Conservation (phyloP, 2,329 filamentous ascomycete species). For the Dryadomyces quercivorus region DNA sequence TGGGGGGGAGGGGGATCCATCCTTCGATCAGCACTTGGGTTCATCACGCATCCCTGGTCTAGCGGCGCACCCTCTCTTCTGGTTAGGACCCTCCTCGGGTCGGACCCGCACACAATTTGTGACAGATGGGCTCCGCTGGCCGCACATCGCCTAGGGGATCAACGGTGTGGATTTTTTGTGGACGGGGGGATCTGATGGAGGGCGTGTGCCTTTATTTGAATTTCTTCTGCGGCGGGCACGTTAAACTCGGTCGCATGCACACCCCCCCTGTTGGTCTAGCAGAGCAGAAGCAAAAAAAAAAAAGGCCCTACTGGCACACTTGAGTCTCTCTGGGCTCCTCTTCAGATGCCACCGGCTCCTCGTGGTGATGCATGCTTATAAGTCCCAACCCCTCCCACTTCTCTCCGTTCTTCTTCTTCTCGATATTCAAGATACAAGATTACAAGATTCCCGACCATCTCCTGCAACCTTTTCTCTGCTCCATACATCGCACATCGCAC, state of each 20-base stretch:
- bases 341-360: conserved; percentile 13
- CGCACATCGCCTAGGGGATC: conserved; percentile 32
- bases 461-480: no score
- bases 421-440: background rate
- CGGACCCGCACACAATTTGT: conserved; percentile 42
- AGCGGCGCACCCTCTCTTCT: conserved; percentile 3
- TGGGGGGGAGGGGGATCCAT: background rate
- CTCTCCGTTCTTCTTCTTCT: conserved; percentile 10
- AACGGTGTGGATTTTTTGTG: conserved; percentile 19
- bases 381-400: conserved; percentile 26
- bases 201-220: background rate
- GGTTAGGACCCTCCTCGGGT: conserved; percentile 13
- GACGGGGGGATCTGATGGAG: conserved; percentile 7
- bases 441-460: background rate
- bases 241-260: background rate
- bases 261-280: background rate
- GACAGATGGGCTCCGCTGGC: conserved; percentile 34
- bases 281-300: background rate
- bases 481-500: no score
- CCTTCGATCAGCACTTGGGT: conserved; percentile 13
- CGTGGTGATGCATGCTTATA: conserved; percentile 29
- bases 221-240: background rate
- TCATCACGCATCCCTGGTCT: conserved; percentile 16
- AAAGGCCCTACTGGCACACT: background rate
- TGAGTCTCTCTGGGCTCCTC: background rate